These are phyloP conservation scores for Tulasnella sp. DNA, from an alignment of 768 basidiomycete species.

Conservation along the genomic window DNA sequence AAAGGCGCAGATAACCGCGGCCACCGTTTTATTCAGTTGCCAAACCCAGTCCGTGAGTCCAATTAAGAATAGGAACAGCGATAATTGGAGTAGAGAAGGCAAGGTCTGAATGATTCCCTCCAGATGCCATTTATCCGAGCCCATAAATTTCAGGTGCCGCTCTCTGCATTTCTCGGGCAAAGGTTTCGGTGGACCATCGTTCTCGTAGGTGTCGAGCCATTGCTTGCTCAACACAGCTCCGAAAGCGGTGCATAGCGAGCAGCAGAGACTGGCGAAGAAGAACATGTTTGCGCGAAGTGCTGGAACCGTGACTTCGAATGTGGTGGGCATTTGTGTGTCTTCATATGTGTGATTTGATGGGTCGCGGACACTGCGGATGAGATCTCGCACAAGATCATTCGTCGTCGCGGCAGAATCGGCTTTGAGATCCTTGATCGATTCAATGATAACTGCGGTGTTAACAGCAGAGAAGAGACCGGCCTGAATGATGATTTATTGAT, in stretches of 20 bases:
- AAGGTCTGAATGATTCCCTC: background rate
- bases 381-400: background rate
- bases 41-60: background rate
- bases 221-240: background rate
- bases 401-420: background rate
- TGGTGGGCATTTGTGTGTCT: background rate
- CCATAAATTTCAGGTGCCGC: too few species aligned
- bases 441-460: background rate
- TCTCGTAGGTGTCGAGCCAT: background rate
- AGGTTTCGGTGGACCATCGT: too few species aligned
- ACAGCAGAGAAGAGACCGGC: background rate
- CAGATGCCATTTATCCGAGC: too few species aligned
- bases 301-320: background rate
- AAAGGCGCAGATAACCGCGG: background rate
- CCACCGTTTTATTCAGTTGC: background rate
- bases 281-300: background rate
- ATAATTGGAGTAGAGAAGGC: background rate
- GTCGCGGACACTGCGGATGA: background rate
- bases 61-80: background rate
- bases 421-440: background rate
- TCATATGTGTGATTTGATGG: background rate
- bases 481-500: background rate
- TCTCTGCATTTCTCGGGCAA: too few species aligned
- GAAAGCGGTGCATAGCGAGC: background rate
- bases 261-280: background rate